Evolutionary conservation across 768 basidiomycete genomes (phyloP), one percentile per base, ranked within the genome.

Genomic region (Tephrocybe rancida): DNA sequence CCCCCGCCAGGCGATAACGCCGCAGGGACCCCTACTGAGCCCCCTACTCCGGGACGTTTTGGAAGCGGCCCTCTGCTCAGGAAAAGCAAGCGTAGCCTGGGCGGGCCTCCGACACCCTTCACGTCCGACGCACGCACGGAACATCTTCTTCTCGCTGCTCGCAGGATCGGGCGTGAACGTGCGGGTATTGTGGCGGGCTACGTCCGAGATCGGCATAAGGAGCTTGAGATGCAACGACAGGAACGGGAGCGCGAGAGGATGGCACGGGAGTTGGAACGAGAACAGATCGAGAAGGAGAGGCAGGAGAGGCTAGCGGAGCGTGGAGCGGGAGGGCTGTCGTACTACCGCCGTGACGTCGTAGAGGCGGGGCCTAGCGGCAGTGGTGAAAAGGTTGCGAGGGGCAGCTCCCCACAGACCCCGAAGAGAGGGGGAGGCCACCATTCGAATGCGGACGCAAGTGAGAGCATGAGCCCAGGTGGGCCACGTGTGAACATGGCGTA

Each of bases 71-170:
- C 25, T 22, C 14, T 41, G 13, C 30, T 21, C 22, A 46, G 58
- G 24, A 57, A 54, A 52, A 32, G 55, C 60, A 64, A 66, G 52
- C 65, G 66, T 45, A 27, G 53, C 21, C 45, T 58, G 52, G 44
- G 52, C 25, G 61, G 64, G 27, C 68, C 61, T 0, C 64, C 64
- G 4, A 61, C 61, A 30, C 64, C 79, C 35, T 53, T 80, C 39
- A 65, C 77, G 56, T 71, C 85, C 1, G 90, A 92, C 56, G 90
- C 89, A 3, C 80, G 86, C 42, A 75, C 79, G 0, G 89, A 91
- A 60, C 88, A 88, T 60, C 70, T 90, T 10, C 73, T 92, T 1
- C 71, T 88, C 11, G 89, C 89, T 3, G 85, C 87, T 8, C 80
- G 87, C n/a, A 84, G 73, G 48, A 75, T 90, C 3, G 88, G 88